These are phyloP conservation scores for Gymnopus androsaceus DNA, from an alignment of 1,284 basidiomycete genomes.

Conservation along the genomic window DNA sequence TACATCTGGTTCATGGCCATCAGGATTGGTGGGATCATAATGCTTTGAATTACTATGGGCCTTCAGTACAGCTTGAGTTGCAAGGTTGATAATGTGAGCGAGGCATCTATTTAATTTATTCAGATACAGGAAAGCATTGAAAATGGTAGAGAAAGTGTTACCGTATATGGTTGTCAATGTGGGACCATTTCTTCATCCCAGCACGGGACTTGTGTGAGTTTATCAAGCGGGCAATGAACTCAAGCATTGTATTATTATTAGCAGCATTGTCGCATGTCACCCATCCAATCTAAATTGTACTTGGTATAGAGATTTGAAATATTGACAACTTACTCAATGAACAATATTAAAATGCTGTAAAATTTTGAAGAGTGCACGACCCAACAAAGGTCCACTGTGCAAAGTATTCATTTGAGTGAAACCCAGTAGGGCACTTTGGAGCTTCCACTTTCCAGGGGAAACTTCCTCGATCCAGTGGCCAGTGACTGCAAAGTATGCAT, in stretches of 20 bases:
- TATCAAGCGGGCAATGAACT: conserved; percentile 13
- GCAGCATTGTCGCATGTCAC: too few relatives aligned
- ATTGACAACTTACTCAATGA: conserved; percentile 24
- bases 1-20: conserved; percentile 20
- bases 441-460: conserved; percentile 24
- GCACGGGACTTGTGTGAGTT: not conserved
- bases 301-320: not conserved
- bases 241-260: too few relatives aligned
- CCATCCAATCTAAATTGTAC: conserved; percentile 30
- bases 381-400: conserved; percentile 32
- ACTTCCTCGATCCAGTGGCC: conserved; percentile 39
- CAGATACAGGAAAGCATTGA: not conserved
- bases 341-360: conserved; percentile 27
- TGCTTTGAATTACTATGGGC: conserved; percentile 32
- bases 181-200: conserved; percentile 2
- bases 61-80: conserved; percentile 36
- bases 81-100: too few relatives aligned
- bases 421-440: conserved; percentile 32
- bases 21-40: conserved; percentile 26
- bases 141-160: conserved; percentile 23
- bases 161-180: conserved; percentile 22
- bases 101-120: conserved; percentile 32
- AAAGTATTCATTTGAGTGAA: conserved; percentile 36
- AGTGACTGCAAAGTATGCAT: too few relatives aligned
- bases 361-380: conserved; percentile 34